A percentile compares a stretch with the other conserved stretches of the same genome.
phyloP scores from a whole-genome alignment of 495 filamentous ascomycete genomes.

The Penicillium argentinense region DNA sequence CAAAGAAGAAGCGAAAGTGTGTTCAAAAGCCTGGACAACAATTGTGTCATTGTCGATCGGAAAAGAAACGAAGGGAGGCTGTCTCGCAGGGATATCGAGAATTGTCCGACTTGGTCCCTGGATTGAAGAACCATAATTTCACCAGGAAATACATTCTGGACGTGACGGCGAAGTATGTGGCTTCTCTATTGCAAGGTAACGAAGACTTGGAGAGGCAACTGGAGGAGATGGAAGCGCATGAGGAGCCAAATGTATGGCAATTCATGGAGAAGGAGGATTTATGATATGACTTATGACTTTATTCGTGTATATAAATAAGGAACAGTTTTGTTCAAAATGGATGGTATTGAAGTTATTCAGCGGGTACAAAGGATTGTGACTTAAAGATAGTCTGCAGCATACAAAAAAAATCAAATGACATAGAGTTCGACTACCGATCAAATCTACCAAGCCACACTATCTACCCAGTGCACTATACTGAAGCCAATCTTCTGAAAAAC shows the following conservation, averaged over 20 bases:
- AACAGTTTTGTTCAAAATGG: no score
- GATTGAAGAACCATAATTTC: slow-evolving; percentile 17
- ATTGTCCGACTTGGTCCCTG: slow-evolving; percentile 17
- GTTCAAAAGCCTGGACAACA: slow-evolving; percentile 23
- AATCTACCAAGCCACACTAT: no score
- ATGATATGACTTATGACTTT: slow-evolving; percentile 1
- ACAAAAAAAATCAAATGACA: no score
- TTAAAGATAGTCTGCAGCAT: neutral
- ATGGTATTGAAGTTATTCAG: neutral
- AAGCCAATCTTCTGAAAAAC: no score
- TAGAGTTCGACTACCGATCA: no score
- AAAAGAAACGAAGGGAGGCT: slow-evolving; percentile 26
- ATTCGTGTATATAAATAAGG: slow-evolving; percentile 1
- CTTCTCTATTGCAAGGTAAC: slow-evolving; percentile 14
- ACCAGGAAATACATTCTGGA: slow-evolving; percentile 24
- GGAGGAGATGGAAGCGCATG: slow-evolving; percentile 3
- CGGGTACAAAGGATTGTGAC: neutral
- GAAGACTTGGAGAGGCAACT: slow-evolving; percentile 11
- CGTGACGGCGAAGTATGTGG: slow-evolving; percentile 18
- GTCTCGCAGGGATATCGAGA: slow-evolving; percentile 19
- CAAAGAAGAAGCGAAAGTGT: slow-evolving; percentile 24
- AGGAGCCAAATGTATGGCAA: slow-evolving; percentile 2
- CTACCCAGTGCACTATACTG: no score
- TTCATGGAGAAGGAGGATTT: slow-evolving; percentile 1
- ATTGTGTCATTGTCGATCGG: slow-evolving; percentile 26